Conservation (phyloP, 257 asterid species). For the Verbena officinalis region DNA sequence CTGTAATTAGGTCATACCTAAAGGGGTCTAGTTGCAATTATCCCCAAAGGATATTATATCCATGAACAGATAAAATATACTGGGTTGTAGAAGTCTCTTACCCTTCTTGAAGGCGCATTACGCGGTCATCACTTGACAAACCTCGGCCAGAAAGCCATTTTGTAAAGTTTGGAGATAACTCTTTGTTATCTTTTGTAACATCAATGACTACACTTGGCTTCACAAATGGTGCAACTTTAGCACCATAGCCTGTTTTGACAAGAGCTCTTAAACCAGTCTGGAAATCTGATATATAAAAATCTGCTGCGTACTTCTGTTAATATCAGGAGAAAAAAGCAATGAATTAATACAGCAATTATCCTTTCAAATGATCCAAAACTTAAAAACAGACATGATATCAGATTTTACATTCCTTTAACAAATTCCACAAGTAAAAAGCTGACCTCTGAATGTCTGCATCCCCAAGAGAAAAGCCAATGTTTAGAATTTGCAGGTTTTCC, state of each 20-base stretch:
- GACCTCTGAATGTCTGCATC: conserved; percentile 68
- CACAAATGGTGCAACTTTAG: conserved; percentile 58
- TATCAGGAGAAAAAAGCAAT: conserved; percentile 10
- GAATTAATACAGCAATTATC: not conserved
- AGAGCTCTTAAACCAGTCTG: conserved; percentile 70
- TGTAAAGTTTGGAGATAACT: conserved; percentile 46
- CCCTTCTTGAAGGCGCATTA: conserved; percentile 68
- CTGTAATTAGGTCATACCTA: too few relatives aligned
- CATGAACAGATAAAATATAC: not conserved
- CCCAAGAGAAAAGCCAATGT: conserved; percentile 68
- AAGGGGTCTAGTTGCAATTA: too few relatives aligned
- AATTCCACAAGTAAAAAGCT: conserved; percentile 26
- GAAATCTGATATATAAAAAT: conserved; percentile 63
- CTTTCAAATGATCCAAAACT: not conserved
- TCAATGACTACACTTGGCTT: conserved; percentile 49
- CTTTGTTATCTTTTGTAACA: conserved; percentile 44
- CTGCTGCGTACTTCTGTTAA: conserved; percentile 59
- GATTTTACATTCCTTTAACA: too few relatives aligned
- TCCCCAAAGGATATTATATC: too few relatives aligned
- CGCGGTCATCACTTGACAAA: conserved; percentile 59
- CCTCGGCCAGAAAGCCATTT: conserved; percentile 58
- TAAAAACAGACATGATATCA: conserved; percentile 1
- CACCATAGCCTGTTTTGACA: conserved; percentile 69
- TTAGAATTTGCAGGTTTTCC: conserved; percentile 51
- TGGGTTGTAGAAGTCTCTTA: conserved; percentile 18